Evolutionary conservation across 2,329 filamentous ascomycete species (phyloP).

Genomic region (Hypoxylon sp.): DNA sequence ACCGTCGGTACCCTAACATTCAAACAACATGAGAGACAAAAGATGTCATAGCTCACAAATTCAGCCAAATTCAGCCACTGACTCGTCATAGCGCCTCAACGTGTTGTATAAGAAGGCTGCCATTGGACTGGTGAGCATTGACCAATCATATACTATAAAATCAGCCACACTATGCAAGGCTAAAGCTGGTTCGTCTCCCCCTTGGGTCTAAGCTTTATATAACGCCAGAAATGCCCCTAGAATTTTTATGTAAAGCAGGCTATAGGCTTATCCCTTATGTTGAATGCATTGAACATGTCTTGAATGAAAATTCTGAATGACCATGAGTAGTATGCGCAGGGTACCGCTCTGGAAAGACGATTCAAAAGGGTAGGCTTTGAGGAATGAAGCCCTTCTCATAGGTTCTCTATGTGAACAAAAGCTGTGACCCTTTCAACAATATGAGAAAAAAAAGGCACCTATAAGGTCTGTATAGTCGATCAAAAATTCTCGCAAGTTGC

Average conservation of each 20-base stretch:
- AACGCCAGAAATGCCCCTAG: neutral
- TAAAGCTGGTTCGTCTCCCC: slow-evolving; percentile 9
- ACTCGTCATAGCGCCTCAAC: slow-evolving; percentile 51
- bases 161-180: slow-evolving; percentile 43
- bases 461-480: neutral
- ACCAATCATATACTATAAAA: slow-evolving; percentile 28
- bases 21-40: slow-evolving; percentile 24
- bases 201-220: neutral
- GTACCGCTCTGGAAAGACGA: neutral
- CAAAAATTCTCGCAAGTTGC: neutral
- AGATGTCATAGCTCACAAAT: slow-evolving; percentile 47
- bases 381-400: neutral
- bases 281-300: neutral
- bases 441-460: neutral
- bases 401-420: neutral
- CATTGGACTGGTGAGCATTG: slow-evolving; percentile 47
- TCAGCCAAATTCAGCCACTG: slow-evolving; percentile 49
- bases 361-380: neutral
- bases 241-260: neutral
- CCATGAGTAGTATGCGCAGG: neutral
- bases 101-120: slow-evolving; percentile 48
- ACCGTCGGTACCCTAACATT: neutral
- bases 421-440: neutral
- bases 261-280: neutral
- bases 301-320: neutral